Conservation (phyloP, 2,329 filamentous ascomycete species). For the Ophiostoma sp. region DNA sequence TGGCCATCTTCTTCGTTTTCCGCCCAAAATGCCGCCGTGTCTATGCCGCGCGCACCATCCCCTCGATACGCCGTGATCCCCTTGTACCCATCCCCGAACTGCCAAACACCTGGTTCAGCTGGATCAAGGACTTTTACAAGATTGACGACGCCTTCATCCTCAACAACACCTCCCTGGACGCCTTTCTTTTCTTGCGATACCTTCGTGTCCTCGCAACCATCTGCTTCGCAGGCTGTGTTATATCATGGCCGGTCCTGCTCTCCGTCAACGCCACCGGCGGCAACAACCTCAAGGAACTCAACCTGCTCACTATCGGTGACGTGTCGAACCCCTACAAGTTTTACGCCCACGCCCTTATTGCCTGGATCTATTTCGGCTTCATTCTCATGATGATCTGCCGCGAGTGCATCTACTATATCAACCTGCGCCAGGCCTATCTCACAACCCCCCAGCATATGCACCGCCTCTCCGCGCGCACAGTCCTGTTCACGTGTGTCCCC, state of each 20-base stretch:
- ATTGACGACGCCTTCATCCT: conserved; percentile 71
- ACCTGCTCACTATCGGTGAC: conserved; percentile 51
- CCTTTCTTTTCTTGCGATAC: conserved; percentile 82
- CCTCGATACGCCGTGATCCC: conserved; percentile 42
- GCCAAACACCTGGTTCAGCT: conserved; percentile 54
- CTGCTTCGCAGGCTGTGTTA: conserved; percentile 69
- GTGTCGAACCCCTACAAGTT: conserved; percentile 57
- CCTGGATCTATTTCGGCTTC: conserved; percentile 80
- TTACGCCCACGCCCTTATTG: conserved; percentile 75
- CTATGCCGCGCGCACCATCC: conserved; percentile 51
- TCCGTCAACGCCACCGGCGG: conserved; percentile 81
- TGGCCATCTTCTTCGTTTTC: conserved; percentile 47
- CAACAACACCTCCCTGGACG: conserved; percentile 81
- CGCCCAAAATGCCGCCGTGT: conserved; percentile 47
- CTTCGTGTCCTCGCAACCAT: conserved; percentile 71
- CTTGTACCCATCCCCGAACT: conserved; percentile 51
- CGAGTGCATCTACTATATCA: conserved; percentile 90
- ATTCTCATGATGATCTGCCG: conserved; percentile 84
- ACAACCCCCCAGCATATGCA: conserved; percentile 75
- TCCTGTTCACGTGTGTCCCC: conserved; percentile 87
- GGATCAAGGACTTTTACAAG: conserved; percentile 58
- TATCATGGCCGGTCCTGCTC: conserved; percentile 81
- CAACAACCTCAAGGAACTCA: conserved; percentile 59
- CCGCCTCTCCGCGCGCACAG: conserved; percentile 82
- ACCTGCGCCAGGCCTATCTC: conserved; percentile 89